Evolutionary conservation across 495 filamentous ascomycete genomes (phyloP), one percentile per base, ranked within the genome.

Genomic region (Penicillium roqueforti): DNA sequence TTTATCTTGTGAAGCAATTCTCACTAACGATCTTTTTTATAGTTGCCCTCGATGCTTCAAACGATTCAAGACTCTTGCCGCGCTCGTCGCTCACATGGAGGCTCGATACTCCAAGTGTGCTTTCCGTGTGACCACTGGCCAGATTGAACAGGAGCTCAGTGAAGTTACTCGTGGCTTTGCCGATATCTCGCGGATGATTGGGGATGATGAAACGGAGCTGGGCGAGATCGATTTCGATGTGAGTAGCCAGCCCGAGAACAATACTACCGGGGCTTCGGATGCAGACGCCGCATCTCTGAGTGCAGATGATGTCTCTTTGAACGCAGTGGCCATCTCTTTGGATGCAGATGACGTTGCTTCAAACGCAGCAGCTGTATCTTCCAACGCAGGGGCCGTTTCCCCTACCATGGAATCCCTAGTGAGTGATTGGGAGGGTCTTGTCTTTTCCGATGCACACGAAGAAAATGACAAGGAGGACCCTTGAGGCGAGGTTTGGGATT

Each of bases 51-150:
- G 57, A 8, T 84, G 81, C 56, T 57, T 66, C 47, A 73, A 72
- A 29, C 22, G 63, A 18, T 82, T 80, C 72, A 63, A 69, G 8
- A 69, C 62, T 5, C 66, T 60, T 3, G 60, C 69, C 4, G 75
- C 75, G 1, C 59, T 83, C 0, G 59, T 81, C 22, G 62, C 69
- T 0, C 82, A 85, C 48, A 75, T 73, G 58, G 82, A 85, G 63
- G 63, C 68, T 1, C 53, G 66, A 1, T 68, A 48, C 19, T 56
- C 55, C 9, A 69, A 68, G 16, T 85, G 81, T 66, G 52, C 63
- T 6, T 64, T 83, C 22, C 67, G 65, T 39, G 62, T 69, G 1
- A 39, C 14, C 2, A 59, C 54, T 11, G 47, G 57, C 2, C 46
- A 61, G 2, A 81, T 69, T 45, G 62, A 58, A 1, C 63, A 77